Percentiles rank a stretch among this genome's conserved stretches.
phyloP scores from a whole-genome alignment of 2,329 filamentous ascomycete species.

The Cladosporium halotolerans region DNA sequence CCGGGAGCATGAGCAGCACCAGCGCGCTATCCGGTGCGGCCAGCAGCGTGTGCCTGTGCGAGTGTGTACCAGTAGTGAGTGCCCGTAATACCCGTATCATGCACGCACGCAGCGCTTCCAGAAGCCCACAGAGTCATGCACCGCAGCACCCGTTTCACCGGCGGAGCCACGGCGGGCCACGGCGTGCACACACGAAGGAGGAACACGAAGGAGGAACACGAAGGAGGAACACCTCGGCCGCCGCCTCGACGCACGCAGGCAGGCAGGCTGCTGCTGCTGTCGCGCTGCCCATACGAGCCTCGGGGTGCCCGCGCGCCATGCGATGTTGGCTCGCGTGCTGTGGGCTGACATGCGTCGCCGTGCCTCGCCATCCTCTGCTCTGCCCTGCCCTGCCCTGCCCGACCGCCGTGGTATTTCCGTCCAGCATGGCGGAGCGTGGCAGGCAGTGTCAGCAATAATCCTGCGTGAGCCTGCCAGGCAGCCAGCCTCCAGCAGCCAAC shows the following conservation, averaged over 20 bases:
- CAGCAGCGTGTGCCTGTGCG: no score
- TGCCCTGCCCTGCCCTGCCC: not conserved
- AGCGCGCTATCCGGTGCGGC: no score
- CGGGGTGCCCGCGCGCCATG: not conserved
- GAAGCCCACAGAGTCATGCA: not conserved
- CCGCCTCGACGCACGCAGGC: no score
- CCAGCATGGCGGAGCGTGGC: not conserved
- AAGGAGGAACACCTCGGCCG: no score
- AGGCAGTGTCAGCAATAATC: not conserved
- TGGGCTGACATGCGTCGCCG: not conserved
- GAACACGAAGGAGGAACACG: no score
- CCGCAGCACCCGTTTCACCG: not conserved
- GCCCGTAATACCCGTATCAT: no score
- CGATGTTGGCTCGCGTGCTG: not conserved
- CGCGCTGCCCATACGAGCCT: not conserved
- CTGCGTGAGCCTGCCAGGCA: not conserved
- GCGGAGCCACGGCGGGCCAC: not conserved
- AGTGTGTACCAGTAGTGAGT: no score
- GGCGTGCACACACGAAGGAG: not conserved
- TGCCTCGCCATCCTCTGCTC: not conserved
- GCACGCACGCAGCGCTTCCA: no score
- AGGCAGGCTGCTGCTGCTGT: not conserved
- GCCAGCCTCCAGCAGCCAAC: no score
- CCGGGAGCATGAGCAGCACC: no score
- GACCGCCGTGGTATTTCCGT: not conserved